A percentile compares a stretch with the other conserved stretches of the same genome.
These are phyloP conservation scores for Shiraia bambusicola DNA, from an alignment of 2,329 filamentous ascomycete genomes.

Conservation along the genomic window DNA sequence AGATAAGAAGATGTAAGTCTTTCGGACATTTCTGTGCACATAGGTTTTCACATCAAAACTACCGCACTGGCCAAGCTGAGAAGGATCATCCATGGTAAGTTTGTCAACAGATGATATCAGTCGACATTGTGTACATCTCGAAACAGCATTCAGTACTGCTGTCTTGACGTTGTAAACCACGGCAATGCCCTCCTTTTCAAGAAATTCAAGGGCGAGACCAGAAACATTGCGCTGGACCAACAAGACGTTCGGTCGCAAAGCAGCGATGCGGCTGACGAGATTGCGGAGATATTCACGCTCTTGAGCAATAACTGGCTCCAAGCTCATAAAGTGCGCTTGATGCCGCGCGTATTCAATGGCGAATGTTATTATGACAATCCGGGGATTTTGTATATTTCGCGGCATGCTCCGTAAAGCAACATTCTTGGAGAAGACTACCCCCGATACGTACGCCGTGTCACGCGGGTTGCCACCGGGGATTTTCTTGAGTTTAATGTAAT, in stretches of 20 bases:
- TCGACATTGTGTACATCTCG: conserved; percentile 85
- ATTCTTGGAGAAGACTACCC: conserved; percentile 96
- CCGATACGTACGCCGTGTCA: conserved; percentile 95
- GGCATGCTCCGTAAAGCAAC: conserved; percentile 95
- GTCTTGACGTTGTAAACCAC: conserved; percentile 97
- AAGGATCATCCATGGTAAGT: conserved; percentile 71
- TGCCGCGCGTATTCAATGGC: conserved; percentile 94
- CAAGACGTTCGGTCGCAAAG: conserved; percentile 79
- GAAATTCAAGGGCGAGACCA: conserved; percentile 82
- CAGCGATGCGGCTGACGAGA: conserved; percentile 86
- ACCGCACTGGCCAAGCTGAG: conserved; percentile 76
- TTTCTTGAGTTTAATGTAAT: conserved; percentile 97
- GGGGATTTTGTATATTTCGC: conserved; percentile 76
- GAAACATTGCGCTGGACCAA: conserved; percentile 93
- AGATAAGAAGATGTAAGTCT: conserved; percentile 94
- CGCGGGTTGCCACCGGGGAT: conserved; percentile 86
- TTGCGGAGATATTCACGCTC: conserved; percentile 92
- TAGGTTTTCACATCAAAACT: conserved; percentile 96
- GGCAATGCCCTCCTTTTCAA: conserved; percentile 85
- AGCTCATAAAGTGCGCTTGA: conserved; percentile 93
- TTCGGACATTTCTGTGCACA: conserved; percentile 79
- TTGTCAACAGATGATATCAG: conserved; percentile 96
- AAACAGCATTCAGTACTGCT: conserved; percentile 92
- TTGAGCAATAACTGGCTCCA: conserved; percentile 94
- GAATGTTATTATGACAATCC: conserved; percentile 91